phyloP scores from a whole-genome alignment of 2,329 filamentous ascomycete species.

The Zalaria sp. region DNA sequence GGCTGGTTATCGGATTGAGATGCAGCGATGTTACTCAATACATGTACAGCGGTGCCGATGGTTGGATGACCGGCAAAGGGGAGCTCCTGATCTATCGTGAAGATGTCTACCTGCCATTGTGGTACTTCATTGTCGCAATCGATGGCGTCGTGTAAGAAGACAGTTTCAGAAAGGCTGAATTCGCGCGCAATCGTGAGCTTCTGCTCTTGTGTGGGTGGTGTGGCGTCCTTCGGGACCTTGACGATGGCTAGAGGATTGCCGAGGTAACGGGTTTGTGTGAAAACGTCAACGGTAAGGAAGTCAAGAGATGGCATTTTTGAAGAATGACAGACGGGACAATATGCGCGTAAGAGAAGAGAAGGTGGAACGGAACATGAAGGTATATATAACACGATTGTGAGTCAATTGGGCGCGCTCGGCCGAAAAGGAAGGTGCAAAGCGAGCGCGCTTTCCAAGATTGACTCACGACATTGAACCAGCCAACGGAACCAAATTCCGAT shows the following conservation, averaged over 20 bases:
- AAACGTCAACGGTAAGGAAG: conserved; percentile 31
- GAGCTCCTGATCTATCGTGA: conserved; percentile 35
- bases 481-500: too few species aligned
- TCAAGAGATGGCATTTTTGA: conserved; percentile 1
- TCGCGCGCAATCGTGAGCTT: conserved; percentile 41
- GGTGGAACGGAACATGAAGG: too few species aligned
- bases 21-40: conserved; percentile 19
- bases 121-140: conserved; percentile 8
- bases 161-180: conserved; percentile 45
- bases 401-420: too few species aligned
- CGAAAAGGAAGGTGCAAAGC: too few species aligned
- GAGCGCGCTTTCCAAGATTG: too few species aligned
- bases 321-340: neutral
- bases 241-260: conserved; percentile 46
- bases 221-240: conserved; percentile 22
- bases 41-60: conserved; percentile 40
- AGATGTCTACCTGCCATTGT: conserved; percentile 38
- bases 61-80: conserved; percentile 46
- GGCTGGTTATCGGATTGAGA: neutral
- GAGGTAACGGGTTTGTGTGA: conserved; percentile 30
- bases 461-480: too few species aligned
- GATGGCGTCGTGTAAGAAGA: conserved; percentile 32
- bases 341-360: too few species aligned
- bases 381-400: too few species aligned
- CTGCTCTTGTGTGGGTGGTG: conserved; percentile 27